A percentile compares a stretch with the other conserved stretches of the same genome.
Conservation (phyloP, 2,329 filamentous ascomycete species). For the Microthyrium microscopicum region DNA sequence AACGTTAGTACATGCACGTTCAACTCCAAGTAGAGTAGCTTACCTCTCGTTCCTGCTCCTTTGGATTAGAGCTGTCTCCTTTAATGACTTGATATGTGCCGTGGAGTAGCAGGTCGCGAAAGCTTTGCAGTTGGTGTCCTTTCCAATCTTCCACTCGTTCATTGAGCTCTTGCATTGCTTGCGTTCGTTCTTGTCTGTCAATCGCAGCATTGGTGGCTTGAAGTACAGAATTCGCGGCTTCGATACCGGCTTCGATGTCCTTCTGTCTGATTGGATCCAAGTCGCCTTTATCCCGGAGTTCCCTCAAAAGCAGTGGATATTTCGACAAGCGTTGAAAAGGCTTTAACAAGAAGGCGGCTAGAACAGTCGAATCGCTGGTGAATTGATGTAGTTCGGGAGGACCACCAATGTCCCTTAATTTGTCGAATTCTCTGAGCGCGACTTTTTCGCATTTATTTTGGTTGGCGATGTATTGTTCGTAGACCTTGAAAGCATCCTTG, state of each 20-base stretch:
- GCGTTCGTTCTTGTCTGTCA: slow-evolving; percentile 67
- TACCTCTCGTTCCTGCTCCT: slow-evolving; percentile 82
- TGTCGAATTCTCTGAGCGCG: slow-evolving; percentile 75
- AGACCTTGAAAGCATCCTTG: slow-evolving; percentile 78
- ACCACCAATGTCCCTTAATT: slow-evolving; percentile 59
- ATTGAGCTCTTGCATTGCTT: slow-evolving; percentile 69
- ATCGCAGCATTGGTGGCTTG: slow-evolving; percentile 81
- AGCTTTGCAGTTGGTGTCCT: slow-evolving; percentile 74
- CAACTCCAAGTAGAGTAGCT: slow-evolving; percentile 13
- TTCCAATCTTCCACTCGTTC: slow-evolving; percentile 93
- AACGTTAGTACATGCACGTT: slow-evolving; percentile 1
- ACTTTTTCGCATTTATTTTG: slow-evolving; percentile 77
- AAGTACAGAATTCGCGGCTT: slow-evolving; percentile 66
- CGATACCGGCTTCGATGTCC: slow-evolving; percentile 62
- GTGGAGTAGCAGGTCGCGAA: slow-evolving; percentile 74
- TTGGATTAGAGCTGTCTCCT: slow-evolving; percentile 51
- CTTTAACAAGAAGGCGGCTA: slow-evolving; percentile 87
- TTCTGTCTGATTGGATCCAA: slow-evolving; percentile 51
- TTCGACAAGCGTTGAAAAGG: slow-evolving; percentile 92
- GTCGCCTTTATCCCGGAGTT: slow-evolving; percentile 70
- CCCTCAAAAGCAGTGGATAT: slow-evolving; percentile 79
- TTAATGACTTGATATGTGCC: slow-evolving; percentile 88
- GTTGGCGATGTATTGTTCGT: slow-evolving; percentile 94
- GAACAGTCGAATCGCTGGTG: slow-evolving; percentile 68
- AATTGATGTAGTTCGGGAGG: slow-evolving; percentile 47